These are phyloP conservation scores for Dothiorella sarmentorum DNA, from an alignment of 2,329 filamentous ascomycete genomes.

Conservation along the genomic window DNA sequence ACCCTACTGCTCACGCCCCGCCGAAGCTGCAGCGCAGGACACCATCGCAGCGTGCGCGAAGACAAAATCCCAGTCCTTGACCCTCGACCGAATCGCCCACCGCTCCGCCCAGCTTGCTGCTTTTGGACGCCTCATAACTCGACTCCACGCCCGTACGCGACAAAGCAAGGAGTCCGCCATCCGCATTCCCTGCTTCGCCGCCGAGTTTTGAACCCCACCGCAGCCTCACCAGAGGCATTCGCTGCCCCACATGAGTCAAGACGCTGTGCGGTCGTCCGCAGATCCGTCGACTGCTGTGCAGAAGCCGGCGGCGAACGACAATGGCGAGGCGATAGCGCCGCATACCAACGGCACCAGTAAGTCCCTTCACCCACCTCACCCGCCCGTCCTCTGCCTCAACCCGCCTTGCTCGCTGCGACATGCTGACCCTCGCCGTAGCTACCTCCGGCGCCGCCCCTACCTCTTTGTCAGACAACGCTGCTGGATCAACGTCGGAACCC, in stretches of 20 bases:
- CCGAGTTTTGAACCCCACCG: neutral
- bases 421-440: conserved; percentile 8
- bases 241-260: conserved; percentile 36
- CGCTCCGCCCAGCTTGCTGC: conserved; percentile 17
- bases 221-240: conserved; percentile 16
- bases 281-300: conserved; percentile 29
- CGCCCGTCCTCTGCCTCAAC: conserved; percentile 15
- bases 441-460: conserved; percentile 12
- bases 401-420: conserved; percentile 21
- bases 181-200: conserved; percentile 4
- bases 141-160: conserved; percentile 25
- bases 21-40: conserved; percentile 19
- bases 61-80: neutral
- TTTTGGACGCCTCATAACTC: conserved; percentile 17
- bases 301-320: conserved; percentile 26
- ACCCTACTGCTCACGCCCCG: conserved; percentile 1
- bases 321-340: conserved; percentile 22
- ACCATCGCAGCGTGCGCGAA: conserved; percentile 12
- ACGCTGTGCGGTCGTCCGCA: conserved; percentile 27
- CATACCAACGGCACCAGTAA: conserved; percentile 36
- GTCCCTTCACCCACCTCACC: conserved; percentile 7
- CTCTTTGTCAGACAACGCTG: conserved; percentile 11
- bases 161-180: conserved; percentile 25
- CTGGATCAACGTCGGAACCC: conserved; percentile 15
- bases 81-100: conserved; percentile 17